phyloP scores from a whole-genome alignment of 345 rosid genomes.

The Eucalyptus regnans region DNA sequence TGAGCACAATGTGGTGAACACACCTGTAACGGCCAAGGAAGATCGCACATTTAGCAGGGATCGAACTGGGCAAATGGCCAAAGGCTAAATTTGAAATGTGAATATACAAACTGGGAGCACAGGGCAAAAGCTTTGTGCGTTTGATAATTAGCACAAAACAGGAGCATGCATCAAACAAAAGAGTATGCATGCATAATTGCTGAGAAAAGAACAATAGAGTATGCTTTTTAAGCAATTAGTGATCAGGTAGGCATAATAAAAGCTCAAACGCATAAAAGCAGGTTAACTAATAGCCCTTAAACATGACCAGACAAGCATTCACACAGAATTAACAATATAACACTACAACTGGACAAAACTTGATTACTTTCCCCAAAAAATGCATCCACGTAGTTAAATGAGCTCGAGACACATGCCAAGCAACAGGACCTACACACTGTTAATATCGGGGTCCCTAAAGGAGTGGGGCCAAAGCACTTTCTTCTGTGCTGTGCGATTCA shows the following conservation, averaged over 20 bases:
- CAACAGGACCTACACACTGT: background rate
- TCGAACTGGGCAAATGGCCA: background rate
- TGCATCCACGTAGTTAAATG: background rate
- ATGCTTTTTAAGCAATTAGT: background rate
- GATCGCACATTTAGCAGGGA: background rate
- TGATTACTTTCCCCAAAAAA: background rate
- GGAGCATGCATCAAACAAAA: background rate
- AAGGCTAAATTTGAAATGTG: background rate
- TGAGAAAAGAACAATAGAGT: background rate
- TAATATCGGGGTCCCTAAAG: background rate
- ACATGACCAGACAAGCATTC: background rate
- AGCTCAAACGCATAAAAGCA: background rate
- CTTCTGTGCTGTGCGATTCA: background rate
- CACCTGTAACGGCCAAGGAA: background rate
- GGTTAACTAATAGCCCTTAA: background rate
- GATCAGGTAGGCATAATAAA: background rate
- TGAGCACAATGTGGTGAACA: conserved; percentile 10
- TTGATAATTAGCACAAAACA: background rate
- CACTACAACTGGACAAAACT: background rate
- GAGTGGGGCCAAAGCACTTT: background rate
- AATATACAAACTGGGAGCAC: background rate
- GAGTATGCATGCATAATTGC: background rate
- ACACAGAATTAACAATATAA: background rate
- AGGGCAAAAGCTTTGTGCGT: background rate
- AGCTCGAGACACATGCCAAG: background rate